Evolutionary conservation across 768 basidiomycete species (phyloP).

Genomic region (Amanita rubescens): DNA sequence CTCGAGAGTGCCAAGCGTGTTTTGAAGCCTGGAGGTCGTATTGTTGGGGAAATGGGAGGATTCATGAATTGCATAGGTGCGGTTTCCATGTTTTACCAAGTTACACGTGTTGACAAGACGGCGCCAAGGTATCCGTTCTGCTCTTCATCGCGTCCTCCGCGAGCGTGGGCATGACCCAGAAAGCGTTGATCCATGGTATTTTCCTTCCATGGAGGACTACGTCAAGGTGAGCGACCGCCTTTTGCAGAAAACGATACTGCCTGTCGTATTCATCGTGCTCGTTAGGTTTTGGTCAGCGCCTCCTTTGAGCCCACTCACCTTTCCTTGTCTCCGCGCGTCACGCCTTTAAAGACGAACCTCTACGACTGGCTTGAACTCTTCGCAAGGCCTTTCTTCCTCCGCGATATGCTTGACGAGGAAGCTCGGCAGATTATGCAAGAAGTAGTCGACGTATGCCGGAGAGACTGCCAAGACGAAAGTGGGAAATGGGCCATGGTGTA

Average conservation of each 20-base stretch:
- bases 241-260: not conserved
- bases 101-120: not conserved
- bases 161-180: conserved; percentile 51
- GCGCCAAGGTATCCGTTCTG: conserved; percentile 47
- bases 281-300: conserved; percentile 45
- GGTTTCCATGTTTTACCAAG: not conserved
- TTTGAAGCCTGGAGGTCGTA: conserved; percentile 62
- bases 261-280: not conserved
- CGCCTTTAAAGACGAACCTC: conserved; percentile 43
- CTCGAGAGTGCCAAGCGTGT: conserved; percentile 49
- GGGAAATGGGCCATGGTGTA: conserved; percentile 72
- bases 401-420: conserved; percentile 41
- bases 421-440: conserved; percentile 55
- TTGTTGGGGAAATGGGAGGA: conserved; percentile 74
- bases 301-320: conserved; percentile 53
- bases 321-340: conserved; percentile 47
- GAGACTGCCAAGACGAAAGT: conserved; percentile 49
- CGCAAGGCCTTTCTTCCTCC: conserved; percentile 51
- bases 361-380: conserved; percentile 67
- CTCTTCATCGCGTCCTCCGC: conserved; percentile 46
- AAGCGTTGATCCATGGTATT: conserved; percentile 75
- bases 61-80: conserved; percentile 67
- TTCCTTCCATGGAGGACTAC: conserved; percentile 69
- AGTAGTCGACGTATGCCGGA: conserved; percentile 45
- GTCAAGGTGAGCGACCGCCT: conserved; percentile 30